Evolutionary conservation across 2,329 filamentous ascomycete species (phyloP).

Genomic region (Tolypocladium amazonense): DNA sequence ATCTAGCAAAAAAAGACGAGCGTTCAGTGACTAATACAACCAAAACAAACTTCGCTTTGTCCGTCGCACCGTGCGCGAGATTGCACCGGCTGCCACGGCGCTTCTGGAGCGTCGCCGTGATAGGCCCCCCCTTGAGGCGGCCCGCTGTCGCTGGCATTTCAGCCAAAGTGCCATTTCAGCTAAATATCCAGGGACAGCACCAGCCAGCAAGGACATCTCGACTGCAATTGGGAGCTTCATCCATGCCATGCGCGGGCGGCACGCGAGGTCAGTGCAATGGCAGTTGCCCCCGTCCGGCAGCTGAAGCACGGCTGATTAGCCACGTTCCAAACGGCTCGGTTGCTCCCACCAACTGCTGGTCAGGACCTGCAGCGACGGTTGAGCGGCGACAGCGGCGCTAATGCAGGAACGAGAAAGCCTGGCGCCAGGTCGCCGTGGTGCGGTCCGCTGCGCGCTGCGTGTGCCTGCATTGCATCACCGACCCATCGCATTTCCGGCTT

Average conservation of each 20-base stretch:
- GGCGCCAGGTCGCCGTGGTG: background rate
- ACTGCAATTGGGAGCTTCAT: background rate
- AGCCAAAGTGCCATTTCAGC: background rate
- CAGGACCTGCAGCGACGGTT: background rate
- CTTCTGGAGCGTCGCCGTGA: background rate
- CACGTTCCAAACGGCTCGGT: background rate
- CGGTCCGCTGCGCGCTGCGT: background rate
- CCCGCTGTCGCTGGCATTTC: background rate
- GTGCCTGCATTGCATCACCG: background rate
- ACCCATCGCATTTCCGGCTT: background rate
- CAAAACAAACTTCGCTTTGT: background rate
- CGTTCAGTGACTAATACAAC: background rate
- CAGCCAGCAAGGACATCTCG: background rate
- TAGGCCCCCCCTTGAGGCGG: background rate
- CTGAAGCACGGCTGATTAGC: background rate
- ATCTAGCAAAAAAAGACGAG: background rate
- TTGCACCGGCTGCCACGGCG: background rate
- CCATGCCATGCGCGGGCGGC: background rate
- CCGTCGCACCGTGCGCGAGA: background rate
- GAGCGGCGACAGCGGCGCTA: constrained; percentile 3
- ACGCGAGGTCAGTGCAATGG: background rate
- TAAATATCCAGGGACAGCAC: background rate
- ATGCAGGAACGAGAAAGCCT: constrained; percentile 10
- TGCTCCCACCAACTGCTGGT: background rate
- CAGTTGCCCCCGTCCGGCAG: background rate